A percentile compares a stretch with the other conserved stretches of the same genome.
phyloP scores from a whole-genome alignment of 176 grass and related monocot genomes.

The Rhynchospora breviuscula region DNA sequence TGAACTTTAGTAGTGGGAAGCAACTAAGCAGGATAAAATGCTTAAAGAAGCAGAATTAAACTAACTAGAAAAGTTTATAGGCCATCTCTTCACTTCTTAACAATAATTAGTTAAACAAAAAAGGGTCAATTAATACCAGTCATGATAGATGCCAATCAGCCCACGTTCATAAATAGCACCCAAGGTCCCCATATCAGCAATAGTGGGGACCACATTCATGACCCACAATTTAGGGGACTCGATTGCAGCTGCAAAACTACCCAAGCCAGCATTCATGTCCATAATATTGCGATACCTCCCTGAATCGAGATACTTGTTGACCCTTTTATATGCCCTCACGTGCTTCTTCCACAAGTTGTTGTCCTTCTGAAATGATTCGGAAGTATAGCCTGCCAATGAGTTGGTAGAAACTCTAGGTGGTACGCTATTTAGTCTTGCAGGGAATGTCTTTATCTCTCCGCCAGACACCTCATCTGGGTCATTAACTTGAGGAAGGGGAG shows the following conservation, averaged over 20 bases:
- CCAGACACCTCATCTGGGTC: conserved; percentile 55
- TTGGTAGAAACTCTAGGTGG: conserved; percentile 77
- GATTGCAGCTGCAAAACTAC: conserved; percentile 64
- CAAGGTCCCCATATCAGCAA: conserved; percentile 44
- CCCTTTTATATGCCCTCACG: conserved; percentile 63
- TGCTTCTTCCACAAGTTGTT: conserved; percentile 79
- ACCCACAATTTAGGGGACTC: conserved; percentile 77
- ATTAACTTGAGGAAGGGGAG: conserved; percentile 58
- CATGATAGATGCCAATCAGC: conserved; percentile 86
- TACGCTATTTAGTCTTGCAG: conserved; percentile 61
- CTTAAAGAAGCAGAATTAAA: not conserved
- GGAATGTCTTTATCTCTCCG: conserved; percentile 70
- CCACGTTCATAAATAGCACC: conserved; percentile 79
- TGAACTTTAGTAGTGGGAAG: too few relatives aligned
- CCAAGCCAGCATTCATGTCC: conserved; percentile 88
- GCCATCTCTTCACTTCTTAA: not conserved
- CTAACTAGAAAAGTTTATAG: not conserved
- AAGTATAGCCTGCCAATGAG: conserved; percentile 49
- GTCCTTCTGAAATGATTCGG: conserved; percentile 56
- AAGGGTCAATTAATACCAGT: conserved; percentile 48
- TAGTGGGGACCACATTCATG: conserved; percentile 82
- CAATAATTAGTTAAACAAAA: not conserved
- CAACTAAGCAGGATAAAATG: not conserved
- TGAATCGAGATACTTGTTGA: conserved; percentile 71
- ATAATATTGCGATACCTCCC: conserved; percentile 85